Evolutionary conservation across 169 alveolate species (phyloP), one percentile per base, ranked within the genome.

Genomic region (Cryptosporidium sp.): DNA sequence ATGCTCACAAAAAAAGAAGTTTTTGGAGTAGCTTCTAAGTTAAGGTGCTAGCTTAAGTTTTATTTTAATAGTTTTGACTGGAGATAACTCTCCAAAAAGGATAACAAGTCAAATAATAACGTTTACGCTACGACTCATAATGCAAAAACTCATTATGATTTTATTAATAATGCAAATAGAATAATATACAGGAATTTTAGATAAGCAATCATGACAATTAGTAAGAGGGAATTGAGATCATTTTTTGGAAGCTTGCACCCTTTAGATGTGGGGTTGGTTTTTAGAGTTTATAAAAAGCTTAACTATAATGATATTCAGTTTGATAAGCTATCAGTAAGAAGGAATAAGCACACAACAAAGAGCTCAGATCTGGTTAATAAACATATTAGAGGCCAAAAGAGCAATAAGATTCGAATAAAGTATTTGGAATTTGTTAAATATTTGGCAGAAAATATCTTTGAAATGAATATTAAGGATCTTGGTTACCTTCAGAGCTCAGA

Each of bases 381-480:
- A 8, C 2, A 18, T 50, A 48, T 6, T 50, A 71, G 21, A 18
- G 6, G 10, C 33, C 68, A 52, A 73, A 73, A 37, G 1, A 8
- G 1, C n/a, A 35, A 18, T 3, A 37, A 18, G 26, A 62, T 80
- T 10, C 61, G 45, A 41, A 23, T 80, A 10, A 43, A 48, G 16
- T 80, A 61, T 65, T 16, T 29, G 4, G 89, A 80, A 14, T 65
- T 80, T 21, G 29, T 80, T 50, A 62, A 23, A 62, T 80, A 31
- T 80, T 69, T 80, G 45, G 55, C 89, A 14, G 65, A 33, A 18
- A 80, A 80, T 43, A 48, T 80, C 35, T 14, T 35, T 21, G 41
- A 48, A 4, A 43, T 80, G 26, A 80, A 65, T 65, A 23, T 61
- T 10, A 80, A 43, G n/a, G 89, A 80, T 62, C 61, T 80, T 61